Conservation (phyloP, 257 asterid genomes). For the Solanum habrochaites region DNA sequence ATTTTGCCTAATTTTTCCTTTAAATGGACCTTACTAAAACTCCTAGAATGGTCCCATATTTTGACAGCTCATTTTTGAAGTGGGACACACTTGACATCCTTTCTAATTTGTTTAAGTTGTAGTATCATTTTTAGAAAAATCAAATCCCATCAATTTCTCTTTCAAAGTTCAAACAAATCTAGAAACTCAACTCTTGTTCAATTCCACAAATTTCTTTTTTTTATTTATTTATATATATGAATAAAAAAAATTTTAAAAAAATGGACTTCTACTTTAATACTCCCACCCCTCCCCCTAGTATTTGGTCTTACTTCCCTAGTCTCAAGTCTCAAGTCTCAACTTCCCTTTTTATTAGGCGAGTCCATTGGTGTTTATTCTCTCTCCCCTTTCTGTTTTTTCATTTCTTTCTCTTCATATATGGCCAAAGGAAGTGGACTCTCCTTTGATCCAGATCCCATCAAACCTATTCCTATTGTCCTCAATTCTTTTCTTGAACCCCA, state of each 20-base stretch:
- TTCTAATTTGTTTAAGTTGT: background rate
- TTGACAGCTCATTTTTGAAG: background rate
- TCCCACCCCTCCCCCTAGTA: background rate
- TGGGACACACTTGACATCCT: background rate
- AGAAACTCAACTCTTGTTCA: background rate
- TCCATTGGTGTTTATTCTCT: slow-evolving; percentile 33
- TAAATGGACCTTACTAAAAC: slow-evolving; percentile 4
- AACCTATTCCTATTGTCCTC: slow-evolving; percentile 1
- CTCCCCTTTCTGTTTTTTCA: slow-evolving; percentile 3
- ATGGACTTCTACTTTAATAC: background rate
- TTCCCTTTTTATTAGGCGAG: slow-evolving; percentile 54
- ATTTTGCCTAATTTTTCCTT: slow-evolving; percentile 5
- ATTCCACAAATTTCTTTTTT: background rate
- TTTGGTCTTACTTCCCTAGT: slow-evolving; percentile 41
- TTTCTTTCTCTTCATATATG: slow-evolving; percentile 34
- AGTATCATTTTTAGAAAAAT: background rate
- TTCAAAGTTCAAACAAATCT: slow-evolving; percentile 13
- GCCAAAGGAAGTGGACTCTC: slow-evolving; percentile 87
- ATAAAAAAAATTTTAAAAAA: too few species aligned
- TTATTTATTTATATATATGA: too few species aligned
- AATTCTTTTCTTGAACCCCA: background rate
- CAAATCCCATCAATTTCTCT: slow-evolving; percentile 42
- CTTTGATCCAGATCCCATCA: slow-evolving; percentile 71
- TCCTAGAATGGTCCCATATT: background rate
- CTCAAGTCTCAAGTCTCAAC: slow-evolving; percentile 39